Percentiles rank a stretch among this genome's conserved stretches.
These are phyloP conservation scores for Cordyceps fumosorosea DNA, from an alignment of 2,329 filamentous ascomycete genomes.

Conservation along the genomic window DNA sequence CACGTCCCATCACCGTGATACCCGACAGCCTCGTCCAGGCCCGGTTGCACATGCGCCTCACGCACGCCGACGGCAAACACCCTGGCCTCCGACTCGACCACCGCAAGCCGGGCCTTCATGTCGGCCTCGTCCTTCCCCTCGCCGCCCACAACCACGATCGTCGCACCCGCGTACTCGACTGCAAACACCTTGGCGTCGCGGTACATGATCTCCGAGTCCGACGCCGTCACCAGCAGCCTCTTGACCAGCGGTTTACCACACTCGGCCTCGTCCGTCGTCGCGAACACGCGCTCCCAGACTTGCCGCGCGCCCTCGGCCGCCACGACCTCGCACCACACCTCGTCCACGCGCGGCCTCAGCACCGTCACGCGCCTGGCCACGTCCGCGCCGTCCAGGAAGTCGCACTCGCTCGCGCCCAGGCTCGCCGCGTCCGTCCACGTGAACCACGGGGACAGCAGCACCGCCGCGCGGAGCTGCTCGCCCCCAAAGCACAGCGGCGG, in stretches of 20 bases:
- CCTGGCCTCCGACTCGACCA: background rate
- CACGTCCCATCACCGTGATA: slow-evolving; percentile 9
- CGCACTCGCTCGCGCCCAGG: slow-evolving; percentile 15
- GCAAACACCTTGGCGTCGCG: slow-evolving; percentile 4
- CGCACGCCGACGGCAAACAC: slow-evolving; percentile 8
- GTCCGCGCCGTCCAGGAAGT: slow-evolving; percentile 14
- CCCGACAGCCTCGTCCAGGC: slow-evolving; percentile 4
- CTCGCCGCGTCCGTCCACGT: slow-evolving; percentile 16
- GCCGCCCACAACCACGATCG: background rate
- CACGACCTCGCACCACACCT: slow-evolving; percentile 11
- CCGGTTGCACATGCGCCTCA: slow-evolving; percentile 14
- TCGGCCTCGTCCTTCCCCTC: background rate
- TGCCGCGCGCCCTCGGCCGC: slow-evolving; percentile 1
- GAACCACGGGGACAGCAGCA: slow-evolving; percentile 18
- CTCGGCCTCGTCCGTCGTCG: too few species aligned
- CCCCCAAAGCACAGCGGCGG: background rate
- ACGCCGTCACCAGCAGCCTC: slow-evolving; percentile 7
- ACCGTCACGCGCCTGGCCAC: background rate
- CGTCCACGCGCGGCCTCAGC: slow-evolving; percentile 1
- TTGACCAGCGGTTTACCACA: background rate
- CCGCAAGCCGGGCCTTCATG: background rate
- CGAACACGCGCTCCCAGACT: slow-evolving; percentile 10
- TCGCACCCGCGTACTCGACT: background rate
- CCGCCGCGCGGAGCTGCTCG: slow-evolving; percentile 11
- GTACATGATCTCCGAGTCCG: slow-evolving; percentile 9